Evolutionary conservation across 176 grass and related monocot species (phyloP).

Genomic region (Avena sativa): DNA sequence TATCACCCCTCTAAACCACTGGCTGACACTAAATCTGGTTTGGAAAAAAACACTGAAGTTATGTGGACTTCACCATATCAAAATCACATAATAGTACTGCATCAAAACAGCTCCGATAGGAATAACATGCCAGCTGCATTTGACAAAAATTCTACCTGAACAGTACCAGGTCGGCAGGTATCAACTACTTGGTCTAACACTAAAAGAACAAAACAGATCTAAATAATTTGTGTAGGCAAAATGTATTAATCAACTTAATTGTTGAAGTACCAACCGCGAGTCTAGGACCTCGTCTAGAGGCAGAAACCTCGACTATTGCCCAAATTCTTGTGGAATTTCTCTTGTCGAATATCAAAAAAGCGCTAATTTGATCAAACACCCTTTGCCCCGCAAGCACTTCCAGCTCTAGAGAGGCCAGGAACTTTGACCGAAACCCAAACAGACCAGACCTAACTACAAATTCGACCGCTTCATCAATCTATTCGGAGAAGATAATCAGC

Average conservation of each 20-base stretch:
- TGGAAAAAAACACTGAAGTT: neutral
- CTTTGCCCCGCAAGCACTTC: neutral
- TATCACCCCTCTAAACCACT: conserved; percentile 17
- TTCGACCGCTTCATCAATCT: neutral
- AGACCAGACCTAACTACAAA: conserved; percentile 1
- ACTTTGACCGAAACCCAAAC: conserved; percentile 22
- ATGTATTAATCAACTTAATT: neutral
- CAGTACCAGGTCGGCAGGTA: neutral
- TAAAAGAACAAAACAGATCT: neutral
- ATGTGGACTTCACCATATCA: neutral
- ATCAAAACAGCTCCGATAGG: neutral
- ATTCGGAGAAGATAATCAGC: neutral
- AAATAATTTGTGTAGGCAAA: neutral
- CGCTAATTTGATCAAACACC: neutral
- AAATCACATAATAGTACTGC: conserved; percentile 1
- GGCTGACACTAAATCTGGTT: conserved; percentile 11
- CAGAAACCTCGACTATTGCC: neutral
- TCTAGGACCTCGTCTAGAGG: neutral
- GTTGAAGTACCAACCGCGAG: neutral
- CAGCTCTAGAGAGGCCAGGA: neutral
- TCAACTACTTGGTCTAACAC: neutral
- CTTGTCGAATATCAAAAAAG: neutral
- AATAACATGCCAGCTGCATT: conserved; percentile 3
- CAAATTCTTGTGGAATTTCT: neutral
- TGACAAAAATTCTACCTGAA: neutral